Evolutionary conservation across 257 asterid species (phyloP), one percentile per base, ranked within the genome.

Genomic region (Nicotiana obtusifolia): DNA sequence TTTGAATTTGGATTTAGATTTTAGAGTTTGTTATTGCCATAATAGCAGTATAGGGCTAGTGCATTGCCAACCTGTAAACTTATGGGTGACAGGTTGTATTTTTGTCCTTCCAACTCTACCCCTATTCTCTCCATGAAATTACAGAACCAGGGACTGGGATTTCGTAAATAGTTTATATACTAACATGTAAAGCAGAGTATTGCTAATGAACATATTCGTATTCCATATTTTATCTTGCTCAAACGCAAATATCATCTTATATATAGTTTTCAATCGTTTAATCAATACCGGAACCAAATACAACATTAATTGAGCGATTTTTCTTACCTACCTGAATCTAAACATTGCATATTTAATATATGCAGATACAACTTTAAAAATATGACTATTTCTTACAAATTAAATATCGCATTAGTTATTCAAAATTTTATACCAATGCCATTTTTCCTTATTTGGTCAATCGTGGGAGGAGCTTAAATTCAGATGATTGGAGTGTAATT

Each of bases 61-160:
- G 24, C 35, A 71, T 49, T 87, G 94, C 93, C 97, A 94, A 77
- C 88, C 97, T 94, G 97, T 88, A 82, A 84, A 73, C 61, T 75
- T 64, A 84, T 87, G 91, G 78, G 84, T 86, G 93, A 91, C 98
- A 93, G 97, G 84, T 90, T 88, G 92, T 86, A 84, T 16, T 78
- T 53, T 44, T 64, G 67, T 31, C 61, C 41, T 22, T 14, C 1
- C 17, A 71, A 71, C 9, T 71, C 2, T 44, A 71, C 57, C 78
- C 37, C 33, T 69, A 1, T 44, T 44, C 20, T 13, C 20, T 5
- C 3, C 35, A 41, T 71, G 22, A 71, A 71, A 71, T 71, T 71
- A 71, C 78, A 26, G 2, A 44, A 71, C 7, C 16, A 71, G 60
- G 78, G 60, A 44, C 78, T 71, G 28, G 28, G 28, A 26, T 26